phyloP scores from a whole-genome alignment of 257 asterid species.

The Jasminum sambac region DNA sequence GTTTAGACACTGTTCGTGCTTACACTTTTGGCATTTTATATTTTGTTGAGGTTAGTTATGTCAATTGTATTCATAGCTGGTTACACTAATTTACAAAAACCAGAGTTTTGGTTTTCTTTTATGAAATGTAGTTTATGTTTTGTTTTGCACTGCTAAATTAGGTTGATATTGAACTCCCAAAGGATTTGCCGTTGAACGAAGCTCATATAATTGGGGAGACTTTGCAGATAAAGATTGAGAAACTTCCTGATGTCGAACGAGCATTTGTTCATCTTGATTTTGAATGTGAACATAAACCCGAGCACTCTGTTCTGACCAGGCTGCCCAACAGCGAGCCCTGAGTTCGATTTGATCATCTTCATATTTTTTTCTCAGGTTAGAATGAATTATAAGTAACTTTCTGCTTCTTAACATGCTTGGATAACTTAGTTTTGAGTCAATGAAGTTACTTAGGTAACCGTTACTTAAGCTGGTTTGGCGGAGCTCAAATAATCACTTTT shows the following conservation, averaged over 20 bases:
- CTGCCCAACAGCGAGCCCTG: slow-evolving; percentile 77
- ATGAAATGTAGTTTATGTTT: neutral
- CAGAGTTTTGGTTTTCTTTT: neutral
- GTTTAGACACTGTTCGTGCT: slow-evolving; percentile 89
- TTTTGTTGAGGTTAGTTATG: slow-evolving; percentile 79
- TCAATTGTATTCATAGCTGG: neutral
- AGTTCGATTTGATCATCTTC: neutral
- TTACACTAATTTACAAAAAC: neutral
- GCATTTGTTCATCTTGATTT: slow-evolving; percentile 87
- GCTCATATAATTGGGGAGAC: slow-evolving; percentile 83
- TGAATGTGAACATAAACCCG: slow-evolving; percentile 89
- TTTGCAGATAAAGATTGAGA: slow-evolving; percentile 76
- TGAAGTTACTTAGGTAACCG: no score
- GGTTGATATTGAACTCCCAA: slow-evolving; percentile 93
- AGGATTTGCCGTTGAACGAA: slow-evolving; percentile 78
- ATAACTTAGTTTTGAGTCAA: no score
- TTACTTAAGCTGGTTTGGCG: no score
- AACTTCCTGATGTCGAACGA: slow-evolving; percentile 86
- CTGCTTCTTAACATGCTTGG: no score
- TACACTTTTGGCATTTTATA: slow-evolving; percentile 89
- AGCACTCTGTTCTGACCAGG: slow-evolving; percentile 72
- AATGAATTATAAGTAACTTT: neutral
- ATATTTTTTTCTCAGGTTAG: no score
- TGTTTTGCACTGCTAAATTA: slow-evolving; percentile 22
- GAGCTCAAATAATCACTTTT: no score